These are phyloP conservation scores for Sordaria brevicollis DNA, from an alignment of 495 filamentous ascomycete species.

Conservation along the genomic window DNA sequence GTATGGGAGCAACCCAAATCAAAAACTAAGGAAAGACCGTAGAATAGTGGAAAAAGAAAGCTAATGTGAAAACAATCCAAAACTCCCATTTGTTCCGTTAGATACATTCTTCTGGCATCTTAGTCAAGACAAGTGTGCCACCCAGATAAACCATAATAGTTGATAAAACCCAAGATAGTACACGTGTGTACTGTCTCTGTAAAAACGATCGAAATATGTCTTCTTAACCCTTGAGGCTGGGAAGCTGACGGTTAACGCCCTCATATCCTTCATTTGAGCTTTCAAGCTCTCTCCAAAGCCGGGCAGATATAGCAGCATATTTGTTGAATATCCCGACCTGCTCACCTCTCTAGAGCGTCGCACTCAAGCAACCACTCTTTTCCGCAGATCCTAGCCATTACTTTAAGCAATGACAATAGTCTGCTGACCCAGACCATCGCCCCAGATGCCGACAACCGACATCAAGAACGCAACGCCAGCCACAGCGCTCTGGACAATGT, in stretches of 20 bases:
- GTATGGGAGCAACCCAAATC: too few species aligned
- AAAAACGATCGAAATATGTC: background rate
- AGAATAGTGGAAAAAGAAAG: background rate
- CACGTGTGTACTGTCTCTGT: background rate
- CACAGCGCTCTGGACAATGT: constrained; percentile 49
- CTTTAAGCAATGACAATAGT: background rate
- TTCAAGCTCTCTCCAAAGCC: background rate
- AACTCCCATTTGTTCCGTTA: constrained; percentile 2
- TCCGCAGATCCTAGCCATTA: background rate
- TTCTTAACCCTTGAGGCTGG: background rate
- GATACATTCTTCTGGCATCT: constrained; percentile 7
- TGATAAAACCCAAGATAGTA: background rate
- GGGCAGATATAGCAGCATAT: background rate
- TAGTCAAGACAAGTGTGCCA: background rate
- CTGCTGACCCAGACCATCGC: constrained; percentile 47
- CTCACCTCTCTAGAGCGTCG: background rate
- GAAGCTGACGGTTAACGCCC: constrained; percentile 2
- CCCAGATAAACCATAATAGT: background rate
- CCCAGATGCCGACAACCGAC: constrained; percentile 80
- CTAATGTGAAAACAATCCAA: background rate
- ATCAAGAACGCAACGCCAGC: constrained; percentile 60
- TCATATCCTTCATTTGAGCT: background rate
- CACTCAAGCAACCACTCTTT: background rate
- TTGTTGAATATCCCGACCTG: background rate
- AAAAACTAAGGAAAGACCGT: background rate